Base-by-base conservation (phyloP, 2,329 filamentous ascomycete genomes). In the Ophiocordyceps australis region DNA sequence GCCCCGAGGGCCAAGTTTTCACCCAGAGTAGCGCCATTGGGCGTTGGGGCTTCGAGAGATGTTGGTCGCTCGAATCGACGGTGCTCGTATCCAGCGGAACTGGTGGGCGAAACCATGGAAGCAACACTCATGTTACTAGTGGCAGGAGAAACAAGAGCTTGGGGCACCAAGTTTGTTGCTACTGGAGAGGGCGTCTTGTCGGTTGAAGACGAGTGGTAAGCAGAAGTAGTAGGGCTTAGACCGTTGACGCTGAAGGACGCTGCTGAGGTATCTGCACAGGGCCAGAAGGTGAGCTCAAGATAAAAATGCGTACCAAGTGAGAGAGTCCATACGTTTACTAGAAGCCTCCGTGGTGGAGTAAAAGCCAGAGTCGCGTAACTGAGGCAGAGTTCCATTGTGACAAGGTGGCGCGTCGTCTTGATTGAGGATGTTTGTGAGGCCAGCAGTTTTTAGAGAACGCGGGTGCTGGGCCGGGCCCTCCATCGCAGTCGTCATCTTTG, bases 151-250 rank as follows among this genome's bases (percentile, higher is more conserved):
- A 64, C 50, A 12, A 71, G 44, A 8, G 64, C 47, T 23, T 65
- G 65, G 2, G 60, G 58, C 12, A 61, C 41, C 30, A 61, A 47
- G 37, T 62, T 60, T 20, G 56, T 37, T 21, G 61, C 54, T 12
- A 65, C 62, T 7, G 69, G 68, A 2, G 69, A 74, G 1, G 69
- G 69, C 2, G 68, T 74, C 47, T 73, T 72, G 39, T 74, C 68
- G 17, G 55, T 50, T 13, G 55, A 54, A 4, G 60, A 57, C 10
- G 54, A 53, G 30, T 64, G 59, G 32, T 65, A 68, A 20, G 47
- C 51, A 10, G 56, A 61, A 30, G 45, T 47, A 23, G 54, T 47
- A 20, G 49, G 61, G 30, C 50, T 54, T 11, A 53, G 39, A 17
- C 49, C 46, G 28, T 49, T 48, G 22, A 38, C 39, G 27, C 37